Conservation (phyloP, 768 basidiomycete genomes). For the Termitomyces sp. region DNA sequence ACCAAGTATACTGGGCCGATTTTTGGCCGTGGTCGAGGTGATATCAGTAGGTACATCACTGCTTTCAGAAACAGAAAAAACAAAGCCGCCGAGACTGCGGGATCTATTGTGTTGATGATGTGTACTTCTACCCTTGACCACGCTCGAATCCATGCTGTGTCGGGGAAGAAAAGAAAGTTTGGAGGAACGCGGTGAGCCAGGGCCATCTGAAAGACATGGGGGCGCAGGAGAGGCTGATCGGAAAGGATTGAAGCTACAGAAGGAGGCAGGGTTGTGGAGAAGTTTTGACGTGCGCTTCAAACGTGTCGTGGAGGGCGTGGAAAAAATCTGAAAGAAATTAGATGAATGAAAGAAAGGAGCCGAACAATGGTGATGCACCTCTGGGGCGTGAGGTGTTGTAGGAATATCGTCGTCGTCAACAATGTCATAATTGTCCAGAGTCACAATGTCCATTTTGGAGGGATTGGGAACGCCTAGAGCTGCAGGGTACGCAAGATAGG, state of each 20-base stretch:
- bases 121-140: conserved; percentile 17
- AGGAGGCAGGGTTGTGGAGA: conserved; percentile 30
- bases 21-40: conserved; percentile 33
- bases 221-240: conserved; percentile 37
- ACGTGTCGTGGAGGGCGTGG: conserved; percentile 28
- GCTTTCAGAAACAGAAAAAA: conserved; percentile 11
- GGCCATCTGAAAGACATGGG: conserved; percentile 22
- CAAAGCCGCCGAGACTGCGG: conserved; percentile 43
- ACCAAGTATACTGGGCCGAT: conserved; percentile 62
- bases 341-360: conserved; percentile 1
- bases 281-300: conserved; percentile 30
- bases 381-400: conserved; percentile 15
- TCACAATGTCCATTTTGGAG: conserved; percentile 24
- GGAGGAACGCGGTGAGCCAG: conserved; percentile 32
- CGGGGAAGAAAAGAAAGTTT: conserved; percentile 43
- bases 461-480: conserved; percentile 13
- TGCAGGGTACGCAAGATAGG: conserved; percentile 40
- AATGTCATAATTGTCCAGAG: conserved; percentile 43
- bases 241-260: conserved; percentile 40
- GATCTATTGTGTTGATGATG: conserved; percentile 40
- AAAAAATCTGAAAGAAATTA: conserved; percentile 21
- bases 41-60: conserved; percentile 11
- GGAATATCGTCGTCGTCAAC: conserved; percentile 50
- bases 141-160: conserved; percentile 24
- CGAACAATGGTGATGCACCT: conserved; percentile 7